These are phyloP conservation scores for Debaryomycetaceae sp. DNA, from an alignment of 1,139 yeast species.

Conservation along the genomic window DNA sequence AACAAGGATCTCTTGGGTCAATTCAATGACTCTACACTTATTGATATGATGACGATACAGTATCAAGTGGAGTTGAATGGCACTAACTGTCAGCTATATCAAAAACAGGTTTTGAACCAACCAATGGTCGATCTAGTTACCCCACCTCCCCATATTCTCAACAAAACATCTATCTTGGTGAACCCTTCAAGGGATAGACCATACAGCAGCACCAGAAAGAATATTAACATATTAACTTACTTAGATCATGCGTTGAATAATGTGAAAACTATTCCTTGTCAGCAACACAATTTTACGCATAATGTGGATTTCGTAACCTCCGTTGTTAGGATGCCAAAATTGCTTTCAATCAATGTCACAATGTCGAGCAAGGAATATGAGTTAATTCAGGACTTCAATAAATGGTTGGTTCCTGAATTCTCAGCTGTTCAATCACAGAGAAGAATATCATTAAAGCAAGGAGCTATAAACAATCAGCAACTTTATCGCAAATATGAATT, in stretches of 20 bases:
- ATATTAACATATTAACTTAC: conserved; percentile 38
- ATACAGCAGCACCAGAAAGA: conserved; percentile 7
- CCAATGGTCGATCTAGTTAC: conserved; percentile 37
- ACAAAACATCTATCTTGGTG: conserved; percentile 23
- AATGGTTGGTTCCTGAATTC: conserved; percentile 64
- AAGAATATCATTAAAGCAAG: conserved; percentile 34
- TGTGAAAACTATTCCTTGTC: conserved; percentile 44
- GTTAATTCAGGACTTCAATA: conserved; percentile 31
- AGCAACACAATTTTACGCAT: conserved; percentile 32
- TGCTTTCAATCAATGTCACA: conserved; percentile 60
- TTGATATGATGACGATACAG: conserved; percentile 22
- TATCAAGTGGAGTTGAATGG: conserved; percentile 42
- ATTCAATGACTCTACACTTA: conserved; percentile 16
- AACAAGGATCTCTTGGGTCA: conserved; percentile 45
- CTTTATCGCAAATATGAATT: conserved; percentile 50
- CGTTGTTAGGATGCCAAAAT: conserved; percentile 54
- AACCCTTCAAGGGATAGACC: conserved; percentile 10
- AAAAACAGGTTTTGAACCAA: conserved; percentile 25
- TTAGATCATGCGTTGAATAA: conserved; percentile 60
- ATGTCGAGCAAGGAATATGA: conserved; percentile 49
- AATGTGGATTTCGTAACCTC: conserved; percentile 49
- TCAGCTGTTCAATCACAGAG: conserved; percentile 32
- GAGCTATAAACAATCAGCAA: conserved; percentile 27
- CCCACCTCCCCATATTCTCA: conserved; percentile 27
- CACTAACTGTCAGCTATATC: conserved; percentile 33